Evolutionary conservation across 2,329 filamentous ascomycete species (phyloP), one percentile per base, ranked within the genome.

Genomic region (Setomelanomma holmii): DNA sequence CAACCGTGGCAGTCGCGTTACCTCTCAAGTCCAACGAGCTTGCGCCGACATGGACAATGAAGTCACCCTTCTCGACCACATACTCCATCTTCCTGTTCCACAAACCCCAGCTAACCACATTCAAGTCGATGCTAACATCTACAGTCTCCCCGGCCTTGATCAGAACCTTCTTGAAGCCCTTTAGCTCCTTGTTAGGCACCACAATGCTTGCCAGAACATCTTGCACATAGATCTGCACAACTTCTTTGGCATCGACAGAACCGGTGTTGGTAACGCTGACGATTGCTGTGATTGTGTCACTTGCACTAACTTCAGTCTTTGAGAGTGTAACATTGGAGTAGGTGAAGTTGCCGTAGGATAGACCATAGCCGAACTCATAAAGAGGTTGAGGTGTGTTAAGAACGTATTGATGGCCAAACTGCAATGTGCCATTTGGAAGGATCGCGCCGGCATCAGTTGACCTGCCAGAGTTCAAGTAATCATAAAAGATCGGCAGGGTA

Each of bases 1-100:
- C n/a, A n/a, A 87, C 83, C 5, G 79, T 83, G 40, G 87, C 79
- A 1, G 81, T 87, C 27, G 79, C 78, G 63, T 84, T 86, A 0
- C 76, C 77, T 57, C 80, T 80, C 49, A 87, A 66, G 68, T 86
- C 82, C 48, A 75, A 75, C 60, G 85, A 87, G 56, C 78, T 82
- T n/a, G 75, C 73, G 2, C 87, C 89, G 14, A 88, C 82, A 48
- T 81, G 77, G 8, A 90, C 76, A 4, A 80, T 73, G 68, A 91
- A 91, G 35, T 86, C 81, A 1, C 89, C 89, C 3, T 83, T 83
- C 79, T 91, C 89, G 33, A 91, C 88, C 20, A 89, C 86, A 71
- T 91, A 91, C 69, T 87, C 76, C 86, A 90, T 88, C 27, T 73
- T 77, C 11, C 74, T 61, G 67, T 85, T 76, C 84, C 84, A 87